Evolutionary conservation across 2,329 filamentous ascomycete species (phyloP).

Genomic region (Fusarium redolens): DNA sequence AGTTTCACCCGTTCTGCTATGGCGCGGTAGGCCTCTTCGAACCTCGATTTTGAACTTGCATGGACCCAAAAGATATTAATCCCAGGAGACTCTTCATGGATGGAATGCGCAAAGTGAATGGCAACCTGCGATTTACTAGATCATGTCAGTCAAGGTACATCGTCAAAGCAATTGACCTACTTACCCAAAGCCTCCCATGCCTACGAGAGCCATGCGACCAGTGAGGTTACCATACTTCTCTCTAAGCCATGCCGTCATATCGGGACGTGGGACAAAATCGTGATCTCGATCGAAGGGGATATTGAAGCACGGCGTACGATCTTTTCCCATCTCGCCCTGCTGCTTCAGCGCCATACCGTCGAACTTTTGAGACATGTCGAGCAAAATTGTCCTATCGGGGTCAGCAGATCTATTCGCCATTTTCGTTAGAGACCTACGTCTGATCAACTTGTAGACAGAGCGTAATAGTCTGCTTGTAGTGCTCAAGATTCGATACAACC

Average conservation of each 20-base stretch:
- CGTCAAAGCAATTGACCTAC: too few species aligned
- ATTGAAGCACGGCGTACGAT: background rate
- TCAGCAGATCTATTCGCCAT: background rate
- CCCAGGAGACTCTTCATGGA: conserved; percentile 39
- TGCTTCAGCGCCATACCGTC: background rate
- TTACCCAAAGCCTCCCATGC: conserved; percentile 50
- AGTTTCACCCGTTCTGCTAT: conserved; percentile 49
- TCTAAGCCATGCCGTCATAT: conserved; percentile 42
- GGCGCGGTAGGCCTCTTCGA: conserved; percentile 51
- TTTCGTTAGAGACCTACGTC: background rate
- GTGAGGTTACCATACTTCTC: conserved; percentile 29
- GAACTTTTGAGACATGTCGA: background rate
- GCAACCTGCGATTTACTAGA: conserved; percentile 44
- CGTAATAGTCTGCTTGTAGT: background rate
- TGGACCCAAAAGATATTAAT: conserved; percentile 54
- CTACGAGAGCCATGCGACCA: conserved; percentile 46
- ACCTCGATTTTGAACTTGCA: conserved; percentile 48
- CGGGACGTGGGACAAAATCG: conserved; percentile 47
- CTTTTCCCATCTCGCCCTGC: accelerated
- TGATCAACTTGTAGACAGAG: background rate
- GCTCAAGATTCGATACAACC: background rate
- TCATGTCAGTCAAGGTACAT: too few species aligned
- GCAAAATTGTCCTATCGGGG: background rate
- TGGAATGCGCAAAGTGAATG: conserved; percentile 51
- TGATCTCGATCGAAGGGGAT: conserved; percentile 47